Evolutionary conservation across 2,329 filamentous ascomycete species (phyloP), one percentile per base, ranked within the genome.

Genomic region (Blumeria graminis): DNA sequence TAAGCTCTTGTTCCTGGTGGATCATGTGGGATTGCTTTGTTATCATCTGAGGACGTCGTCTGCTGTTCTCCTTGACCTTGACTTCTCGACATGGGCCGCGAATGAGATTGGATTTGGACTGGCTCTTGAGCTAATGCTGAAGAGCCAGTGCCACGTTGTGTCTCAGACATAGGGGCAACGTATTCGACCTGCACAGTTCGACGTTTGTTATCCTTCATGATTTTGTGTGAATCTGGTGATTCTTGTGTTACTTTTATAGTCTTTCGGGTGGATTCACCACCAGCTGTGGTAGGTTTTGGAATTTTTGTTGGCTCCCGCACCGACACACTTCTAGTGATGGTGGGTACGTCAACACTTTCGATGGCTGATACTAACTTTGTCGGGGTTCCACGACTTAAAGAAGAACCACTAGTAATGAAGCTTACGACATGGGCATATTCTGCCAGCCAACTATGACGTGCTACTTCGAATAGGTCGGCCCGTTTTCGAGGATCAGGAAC

Each of bases 141-240:
- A 4, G 68, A 61, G 48, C 63, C 58, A 56, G 67, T 68, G 18
- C 66, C 87, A 61, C 90, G 79, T 60, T 82, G 77, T 0, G 90
- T 95, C 65, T 90, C 81, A 6, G 87, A 93, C 32, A 82, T 81
- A 28, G 92, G 92, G 18, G 89, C 85, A 57, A 96, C 92, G 68
- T 98, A 98, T 71, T 98, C 92, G 59, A 98, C 86, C 70, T 98
- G 92, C 0, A 98, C 87, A 0, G 92, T 98, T 63, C 89, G 80
- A 57, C 92, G 81, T 70, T 96, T 96, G 64, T 84, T 84, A 66
- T 95, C 89, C 62, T 88, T 83, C 35, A 73, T 69, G 7, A 75
- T 71, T 67, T 85, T 84, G 45, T 78, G 76, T 64, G 81, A 81
- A 34, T 78, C 71, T 46, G 73, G 71, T 59, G 83, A 78, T 41